Conservation (phyloP, 768 basidiomycete genomes). For the Termitomyces sp. region DNA sequence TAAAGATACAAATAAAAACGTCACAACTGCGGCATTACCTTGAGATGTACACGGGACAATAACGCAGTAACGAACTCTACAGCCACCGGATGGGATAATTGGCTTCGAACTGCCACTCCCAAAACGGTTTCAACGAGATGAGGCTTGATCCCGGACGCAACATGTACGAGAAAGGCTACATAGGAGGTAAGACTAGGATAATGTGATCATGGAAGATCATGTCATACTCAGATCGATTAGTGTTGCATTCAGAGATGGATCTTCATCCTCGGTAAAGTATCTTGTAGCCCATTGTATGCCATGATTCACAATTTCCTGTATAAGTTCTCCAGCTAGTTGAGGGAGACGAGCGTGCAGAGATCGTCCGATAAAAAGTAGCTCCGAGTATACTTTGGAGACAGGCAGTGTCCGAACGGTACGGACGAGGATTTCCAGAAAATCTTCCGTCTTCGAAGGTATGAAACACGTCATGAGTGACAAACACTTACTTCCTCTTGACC, state of each 20-base stretch:
- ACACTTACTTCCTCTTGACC: conserved; percentile 19
- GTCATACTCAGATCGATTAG: conserved; percentile 35
- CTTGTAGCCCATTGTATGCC: conserved; percentile 51
- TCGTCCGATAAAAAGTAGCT: conserved; percentile 26
- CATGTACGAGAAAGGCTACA: conserved; percentile 25
- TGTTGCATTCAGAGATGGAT: conserved; percentile 13
- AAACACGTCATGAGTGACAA: conserved; percentile 22
- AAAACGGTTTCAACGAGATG: conserved; percentile 71
- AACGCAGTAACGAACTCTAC: conserved; percentile 39
- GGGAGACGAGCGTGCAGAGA: conserved; percentile 16
- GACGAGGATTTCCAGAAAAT: conserved; percentile 19
- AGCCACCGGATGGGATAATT: conserved; percentile 36
- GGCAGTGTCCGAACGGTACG: conserved; percentile 20
- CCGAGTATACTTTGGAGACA: conserved; percentile 19
- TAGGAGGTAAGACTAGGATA: conserved; percentile 4
- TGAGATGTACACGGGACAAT: conserved; percentile 42
- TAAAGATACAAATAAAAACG: background rate
- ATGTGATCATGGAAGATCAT: background rate
- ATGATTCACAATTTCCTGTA: conserved; percentile 32
- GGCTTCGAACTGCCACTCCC: conserved; percentile 53
- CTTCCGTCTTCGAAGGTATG: conserved; percentile 15
- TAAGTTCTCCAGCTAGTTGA: conserved; percentile 17
- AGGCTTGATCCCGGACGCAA: conserved; percentile 32
- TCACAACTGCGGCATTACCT: conserved; percentile 37
- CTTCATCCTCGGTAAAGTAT: conserved; percentile 29